A percentile compares a stretch with the other conserved stretches of the same genome.
phyloP scores from a whole-genome alignment of 2,329 filamentous ascomycete genomes.

The Colletotrichum theobromicola region DNA sequence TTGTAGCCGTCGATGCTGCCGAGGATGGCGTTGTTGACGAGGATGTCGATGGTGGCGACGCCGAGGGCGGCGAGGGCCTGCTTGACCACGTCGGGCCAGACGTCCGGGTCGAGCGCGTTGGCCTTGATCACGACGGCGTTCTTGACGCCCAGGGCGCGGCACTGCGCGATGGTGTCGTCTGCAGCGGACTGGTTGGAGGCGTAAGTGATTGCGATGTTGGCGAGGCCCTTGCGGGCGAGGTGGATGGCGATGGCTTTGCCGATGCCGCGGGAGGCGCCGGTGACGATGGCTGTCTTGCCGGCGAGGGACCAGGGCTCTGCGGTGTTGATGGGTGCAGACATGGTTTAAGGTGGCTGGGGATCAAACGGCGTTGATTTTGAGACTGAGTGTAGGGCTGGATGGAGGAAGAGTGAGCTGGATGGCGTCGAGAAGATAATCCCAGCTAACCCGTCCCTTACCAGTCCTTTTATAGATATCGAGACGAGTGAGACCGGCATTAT shows the following conservation, averaged over 20 bases:
- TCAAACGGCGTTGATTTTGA: not conserved
- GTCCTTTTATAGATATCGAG: not conserved
- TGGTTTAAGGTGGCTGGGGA: rapidly evolving
- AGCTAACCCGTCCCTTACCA: not conserved
- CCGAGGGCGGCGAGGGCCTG: not conserved
- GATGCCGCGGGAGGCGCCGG: not conserved
- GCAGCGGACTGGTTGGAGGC: not conserved
- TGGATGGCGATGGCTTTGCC: not conserved
- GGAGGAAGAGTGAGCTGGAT: not conserved
- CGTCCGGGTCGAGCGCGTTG: not conserved
- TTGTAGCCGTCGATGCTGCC: not conserved
- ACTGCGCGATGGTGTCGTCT: not conserved
- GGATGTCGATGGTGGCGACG: not conserved
- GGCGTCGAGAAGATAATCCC: not conserved
- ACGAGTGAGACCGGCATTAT: rapidly evolving
- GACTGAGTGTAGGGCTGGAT: not conserved
- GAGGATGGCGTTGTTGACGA: not conserved
- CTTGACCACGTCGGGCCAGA: not conserved
- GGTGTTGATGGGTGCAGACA: not conserved
- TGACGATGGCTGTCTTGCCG: constrained; percentile 3
- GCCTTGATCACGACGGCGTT: not conserved
- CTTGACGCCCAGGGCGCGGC: not conserved
- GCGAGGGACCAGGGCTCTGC: not conserved
- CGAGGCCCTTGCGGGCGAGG: not conserved
- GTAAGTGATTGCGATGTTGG: constrained; percentile 1